Evolutionary conservation across 2,329 filamentous ascomycete genomes (phyloP), one percentile per base, ranked within the genome.

Genomic region (Exophiala sideris): DNA sequence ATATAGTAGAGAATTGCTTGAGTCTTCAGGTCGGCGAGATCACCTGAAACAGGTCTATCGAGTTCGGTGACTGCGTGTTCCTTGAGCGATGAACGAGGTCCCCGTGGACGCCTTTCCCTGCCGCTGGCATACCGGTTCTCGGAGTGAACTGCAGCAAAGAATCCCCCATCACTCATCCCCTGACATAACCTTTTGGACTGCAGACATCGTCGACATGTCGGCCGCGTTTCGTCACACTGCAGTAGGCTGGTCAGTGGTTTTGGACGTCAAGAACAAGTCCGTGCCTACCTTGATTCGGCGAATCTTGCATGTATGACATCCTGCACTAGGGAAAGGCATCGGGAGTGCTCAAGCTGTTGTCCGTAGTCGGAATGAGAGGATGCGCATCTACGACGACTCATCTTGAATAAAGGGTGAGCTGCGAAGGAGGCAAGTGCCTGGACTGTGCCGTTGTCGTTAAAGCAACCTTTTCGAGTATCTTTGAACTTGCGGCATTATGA

Each of bases 61-160:
- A 44, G 21, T 8, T 24, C 41, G 20, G 29, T 29, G 21, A 12
- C 7, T n/a, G 18, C n/a, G 9, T n/a, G 9, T 44, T 44, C 21
- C 41, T 32, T 21, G 3, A 44, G 21, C 29, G 34, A 62, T 36
- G 66, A 61, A 24, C 67, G 67, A 36, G 67, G 67, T n/a, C 67
- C 67, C 60, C 67, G 56, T 12, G 67, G 67, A 2, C 67, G 65
- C 46, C 68, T 68, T n/a, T 18, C 53, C 32, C 60, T 45, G 3
- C 67, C 67, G 38, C 63, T 67, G 41, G 65, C 67, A 44, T 66
- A 69, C 4, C 24, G 40, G 29, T 67, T 69, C 48, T 69, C 67
- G 34, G 57, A 24, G 38, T 68, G 64, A 35, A 67, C 52, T n/a
- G 41, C 41, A 14, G 41, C 20, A 12, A 44, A 24, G 24, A 29